Conservation (phyloP, 306 rosid species). For the Carpinus viminea region DNA sequence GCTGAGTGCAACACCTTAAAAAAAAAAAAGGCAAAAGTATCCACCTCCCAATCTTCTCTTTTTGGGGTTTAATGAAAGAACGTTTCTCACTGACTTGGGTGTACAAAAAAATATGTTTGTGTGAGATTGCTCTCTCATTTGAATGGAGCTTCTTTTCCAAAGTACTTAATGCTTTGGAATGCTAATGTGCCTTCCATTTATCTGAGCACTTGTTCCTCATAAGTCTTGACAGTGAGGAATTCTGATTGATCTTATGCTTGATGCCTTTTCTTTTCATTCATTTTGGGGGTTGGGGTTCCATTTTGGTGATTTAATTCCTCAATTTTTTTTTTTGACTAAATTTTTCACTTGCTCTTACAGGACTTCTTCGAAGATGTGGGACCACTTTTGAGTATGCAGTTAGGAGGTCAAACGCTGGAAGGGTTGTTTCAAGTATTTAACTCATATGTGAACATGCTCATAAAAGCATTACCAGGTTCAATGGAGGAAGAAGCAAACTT, state of each 20-base stretch:
- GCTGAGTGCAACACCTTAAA: too few relatives aligned
- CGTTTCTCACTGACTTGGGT: neutral
- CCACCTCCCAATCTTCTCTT: too few relatives aligned
- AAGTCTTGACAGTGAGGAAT: neutral
- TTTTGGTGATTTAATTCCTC: constrained; percentile 20
- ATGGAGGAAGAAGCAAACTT: constrained; percentile 90
- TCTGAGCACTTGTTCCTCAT: neutral
- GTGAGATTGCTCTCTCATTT: neutral
- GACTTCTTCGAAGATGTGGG: constrained; percentile 99
- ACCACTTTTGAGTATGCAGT: constrained; percentile 95
- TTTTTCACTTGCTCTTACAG: constrained; percentile 49
- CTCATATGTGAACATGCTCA: constrained; percentile 73
- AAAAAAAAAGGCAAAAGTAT: too few relatives aligned
- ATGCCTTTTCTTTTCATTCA: constrained; percentile 1
- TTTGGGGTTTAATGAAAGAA: neutral
- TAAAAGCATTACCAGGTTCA: constrained; percentile 88
- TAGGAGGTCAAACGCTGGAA: constrained; percentile 95
- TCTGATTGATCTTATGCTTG: neutral
- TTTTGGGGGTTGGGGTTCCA: constrained; percentile 3
- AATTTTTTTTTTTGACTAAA: constrained; percentile 23
- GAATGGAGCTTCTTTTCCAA: neutral
- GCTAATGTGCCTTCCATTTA: too few relatives aligned
- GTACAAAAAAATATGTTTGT: neutral
- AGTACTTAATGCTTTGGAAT: too few relatives aligned
- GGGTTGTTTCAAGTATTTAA: constrained; percentile 91